Conservation (phyloP, 441 rosid genomes). For the Viola pubescens region DNA sequence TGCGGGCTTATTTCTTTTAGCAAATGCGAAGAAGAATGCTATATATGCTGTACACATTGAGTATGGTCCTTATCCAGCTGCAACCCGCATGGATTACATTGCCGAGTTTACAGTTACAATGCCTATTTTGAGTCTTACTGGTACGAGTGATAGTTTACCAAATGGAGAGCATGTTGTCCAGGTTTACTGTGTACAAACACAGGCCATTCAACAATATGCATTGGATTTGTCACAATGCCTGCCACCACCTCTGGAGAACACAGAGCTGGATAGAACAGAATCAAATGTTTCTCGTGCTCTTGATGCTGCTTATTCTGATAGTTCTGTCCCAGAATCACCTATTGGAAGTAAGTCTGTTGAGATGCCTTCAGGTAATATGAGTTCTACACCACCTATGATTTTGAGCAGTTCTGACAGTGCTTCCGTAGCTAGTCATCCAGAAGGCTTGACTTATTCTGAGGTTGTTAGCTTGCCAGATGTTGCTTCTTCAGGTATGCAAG, state of each 20-base stretch:
- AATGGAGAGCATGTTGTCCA: conserved; percentile 55
- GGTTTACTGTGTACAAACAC: conserved; percentile 90
- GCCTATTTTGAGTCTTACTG: conserved; percentile 91
- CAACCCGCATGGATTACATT: conserved; percentile 72
- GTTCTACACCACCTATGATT: conserved; percentile 19
- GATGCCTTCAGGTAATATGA: conserved; percentile 20
- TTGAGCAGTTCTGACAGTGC: conserved; percentile 28
- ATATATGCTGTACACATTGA: conserved; percentile 81
- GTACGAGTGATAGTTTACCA: conserved; percentile 46
- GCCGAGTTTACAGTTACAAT: conserved; percentile 81
- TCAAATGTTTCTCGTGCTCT: conserved; percentile 35
- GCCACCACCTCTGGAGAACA: conserved; percentile 58
- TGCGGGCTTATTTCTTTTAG: conserved; percentile 65
- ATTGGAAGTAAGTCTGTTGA: conserved; percentile 31
- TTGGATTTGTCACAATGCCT: conserved; percentile 71
- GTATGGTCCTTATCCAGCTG: conserved; percentile 68
- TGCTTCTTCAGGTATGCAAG: conserved; percentile 27
- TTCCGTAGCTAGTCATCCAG: conserved; percentile 21
- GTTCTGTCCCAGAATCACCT: conserved; percentile 30
- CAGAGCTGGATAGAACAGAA: conserved; percentile 49
- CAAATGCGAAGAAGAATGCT: conserved; percentile 88
- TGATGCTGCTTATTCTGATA: conserved; percentile 26
- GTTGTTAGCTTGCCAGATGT: conserved; percentile 29
- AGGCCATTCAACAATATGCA: conserved; percentile 89
- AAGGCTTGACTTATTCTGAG: conserved; percentile 36